Percentiles rank a stretch among this genome's conserved stretches.
These are phyloP conservation scores for Fragaria iinumae DNA, from an alignment of 306 rosid species.

Conservation along the genomic window DNA sequence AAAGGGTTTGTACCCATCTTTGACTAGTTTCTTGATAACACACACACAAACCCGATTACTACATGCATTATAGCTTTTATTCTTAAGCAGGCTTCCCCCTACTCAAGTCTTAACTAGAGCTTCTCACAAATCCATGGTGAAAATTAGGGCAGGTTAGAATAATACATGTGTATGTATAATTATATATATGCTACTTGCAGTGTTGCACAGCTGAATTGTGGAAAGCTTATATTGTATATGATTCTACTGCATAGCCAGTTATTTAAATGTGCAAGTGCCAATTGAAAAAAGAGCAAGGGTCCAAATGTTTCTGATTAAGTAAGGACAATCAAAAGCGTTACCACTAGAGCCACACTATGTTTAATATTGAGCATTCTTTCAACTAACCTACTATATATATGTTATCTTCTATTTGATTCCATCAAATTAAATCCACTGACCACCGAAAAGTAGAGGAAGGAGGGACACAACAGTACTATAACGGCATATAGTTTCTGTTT, in stretches of 20 bases:
- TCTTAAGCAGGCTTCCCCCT: background rate
- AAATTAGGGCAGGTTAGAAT: background rate
- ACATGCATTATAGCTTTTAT: background rate
- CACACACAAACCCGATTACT: background rate
- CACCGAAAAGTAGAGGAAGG: conserved; percentile 5
- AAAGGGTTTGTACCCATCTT: background rate
- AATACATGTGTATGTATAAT: too few relatives aligned
- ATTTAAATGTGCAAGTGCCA: background rate
- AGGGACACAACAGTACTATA: background rate
- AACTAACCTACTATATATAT: background rate
- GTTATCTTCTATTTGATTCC: conserved; percentile 14
- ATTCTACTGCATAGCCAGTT: background rate
- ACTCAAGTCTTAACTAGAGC: background rate
- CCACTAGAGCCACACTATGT: conserved; percentile 4
- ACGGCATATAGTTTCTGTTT: background rate
- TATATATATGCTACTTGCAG: too few relatives aligned
- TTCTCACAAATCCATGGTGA: background rate
- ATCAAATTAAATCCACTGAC: conserved; percentile 5
- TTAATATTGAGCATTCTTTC: background rate
- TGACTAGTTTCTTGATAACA: background rate
- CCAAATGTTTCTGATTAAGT: background rate
- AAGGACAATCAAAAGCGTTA: background rate
- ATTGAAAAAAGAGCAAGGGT: background rate
- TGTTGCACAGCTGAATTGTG: background rate
- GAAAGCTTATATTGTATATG: background rate